These are phyloP conservation scores for Mucor plumbeus DNA, from an alignment of 371 early-diverging fungal species.

Conservation along the genomic window DNA sequence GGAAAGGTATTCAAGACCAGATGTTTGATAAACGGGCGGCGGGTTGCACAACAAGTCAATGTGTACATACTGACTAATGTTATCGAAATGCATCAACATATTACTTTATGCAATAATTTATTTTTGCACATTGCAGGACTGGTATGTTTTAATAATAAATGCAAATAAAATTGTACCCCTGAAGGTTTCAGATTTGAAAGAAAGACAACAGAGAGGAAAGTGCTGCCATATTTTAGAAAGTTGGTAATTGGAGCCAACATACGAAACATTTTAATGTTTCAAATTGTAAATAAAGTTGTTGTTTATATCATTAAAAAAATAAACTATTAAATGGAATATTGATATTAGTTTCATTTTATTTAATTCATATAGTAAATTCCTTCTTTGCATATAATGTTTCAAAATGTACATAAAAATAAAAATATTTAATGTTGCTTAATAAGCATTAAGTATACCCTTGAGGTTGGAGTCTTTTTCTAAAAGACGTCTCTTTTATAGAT, in stretches of 20 bases:
- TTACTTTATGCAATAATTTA: neutral
- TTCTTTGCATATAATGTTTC: neutral
- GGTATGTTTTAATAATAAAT: neutral
- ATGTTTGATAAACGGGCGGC: conserved; percentile 1
- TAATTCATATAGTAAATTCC: no score
- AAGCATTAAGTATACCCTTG: neutral
- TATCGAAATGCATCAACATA: neutral
- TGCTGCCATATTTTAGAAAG: no score
- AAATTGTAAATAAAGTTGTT: no score
- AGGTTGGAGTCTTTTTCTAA: neutral
- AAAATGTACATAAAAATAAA: no score
- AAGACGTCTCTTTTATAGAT: neutral
- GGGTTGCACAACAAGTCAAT: conserved; percentile 8
- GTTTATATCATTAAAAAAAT: no score
- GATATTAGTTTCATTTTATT: no score
- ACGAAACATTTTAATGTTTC: no score
- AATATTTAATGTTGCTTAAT: neutral
- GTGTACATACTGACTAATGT: neutral
- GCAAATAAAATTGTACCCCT: neutral
- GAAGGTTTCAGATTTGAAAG: neutral
- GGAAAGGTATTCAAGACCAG: neutral
- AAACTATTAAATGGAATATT: no score
- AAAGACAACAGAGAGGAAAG: no score
- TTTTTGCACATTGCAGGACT: neutral
- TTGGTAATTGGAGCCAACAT: no score